phyloP scores from a whole-genome alignment of 805 yeast genomes.

The Metschnikowia dekortorum region DNA sequence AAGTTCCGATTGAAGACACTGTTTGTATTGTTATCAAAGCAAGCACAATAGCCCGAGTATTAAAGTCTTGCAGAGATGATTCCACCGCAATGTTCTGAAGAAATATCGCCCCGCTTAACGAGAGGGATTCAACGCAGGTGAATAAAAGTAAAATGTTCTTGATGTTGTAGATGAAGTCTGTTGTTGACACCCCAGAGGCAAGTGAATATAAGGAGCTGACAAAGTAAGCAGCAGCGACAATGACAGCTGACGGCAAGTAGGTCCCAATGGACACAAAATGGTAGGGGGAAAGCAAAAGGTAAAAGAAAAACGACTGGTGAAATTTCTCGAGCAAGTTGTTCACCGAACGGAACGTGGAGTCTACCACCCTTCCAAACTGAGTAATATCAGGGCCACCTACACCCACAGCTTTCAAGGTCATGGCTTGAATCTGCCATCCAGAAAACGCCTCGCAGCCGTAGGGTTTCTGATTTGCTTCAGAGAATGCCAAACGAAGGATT shows the following conservation, averaged over 20 bases:
- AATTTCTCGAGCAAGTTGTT: constrained; percentile 91
- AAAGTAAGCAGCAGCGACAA: constrained; percentile 65
- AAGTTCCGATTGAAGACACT: constrained; percentile 1
- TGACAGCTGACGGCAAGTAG: constrained; percentile 80
- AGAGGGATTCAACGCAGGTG: constrained; percentile 24
- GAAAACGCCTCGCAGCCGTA: constrained; percentile 88
- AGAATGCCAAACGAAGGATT: constrained; percentile 58
- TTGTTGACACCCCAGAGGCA: constrained; percentile 37
- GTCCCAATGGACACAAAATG: constrained; percentile 90
- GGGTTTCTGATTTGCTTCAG: constrained; percentile 61
- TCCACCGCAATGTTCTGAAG: constrained; percentile 24
- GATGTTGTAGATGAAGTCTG: constrained; percentile 19
- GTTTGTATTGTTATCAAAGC: constrained; percentile 4
- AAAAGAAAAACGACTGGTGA: constrained; percentile 95
- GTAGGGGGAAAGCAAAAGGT: constrained; percentile 71
- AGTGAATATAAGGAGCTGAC: constrained; percentile 59
- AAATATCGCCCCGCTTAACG: constrained; percentile 21
- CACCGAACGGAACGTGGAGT: constrained; percentile 80
- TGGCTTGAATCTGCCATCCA: constrained; percentile 93
- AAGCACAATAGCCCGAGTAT: not conserved
- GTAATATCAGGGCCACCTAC: constrained; percentile 66
- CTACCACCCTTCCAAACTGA: constrained; percentile 85
- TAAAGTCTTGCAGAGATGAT: not conserved
- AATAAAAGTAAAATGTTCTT: constrained; percentile 24
- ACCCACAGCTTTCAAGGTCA: constrained; percentile 72